phyloP scores from a whole-genome alignment of 1,139 yeast species.

The Eremothecium cymbalariae region DNA sequence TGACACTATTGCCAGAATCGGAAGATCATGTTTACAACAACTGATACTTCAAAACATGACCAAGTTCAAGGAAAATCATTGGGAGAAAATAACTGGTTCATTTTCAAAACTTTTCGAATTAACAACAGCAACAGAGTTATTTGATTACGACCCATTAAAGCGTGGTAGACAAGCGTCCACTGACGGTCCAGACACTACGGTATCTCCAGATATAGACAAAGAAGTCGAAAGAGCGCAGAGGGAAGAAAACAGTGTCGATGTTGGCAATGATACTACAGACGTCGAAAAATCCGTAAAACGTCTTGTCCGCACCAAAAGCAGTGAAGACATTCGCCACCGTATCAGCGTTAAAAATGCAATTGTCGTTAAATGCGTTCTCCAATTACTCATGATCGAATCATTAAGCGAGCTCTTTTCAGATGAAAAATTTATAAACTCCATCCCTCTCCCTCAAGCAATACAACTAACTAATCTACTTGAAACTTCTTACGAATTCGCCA shows the following conservation, averaged over 20 bases:
- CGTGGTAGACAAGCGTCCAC: slow-evolving; percentile 26
- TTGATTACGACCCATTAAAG: slow-evolving; percentile 58
- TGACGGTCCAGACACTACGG: not conserved
- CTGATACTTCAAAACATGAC: slow-evolving; percentile 64
- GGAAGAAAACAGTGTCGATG: slow-evolving; percentile 32
- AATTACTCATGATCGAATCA: slow-evolving; percentile 79
- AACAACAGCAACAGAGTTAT: slow-evolving; percentile 82
- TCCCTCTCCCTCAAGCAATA: slow-evolving; percentile 59
- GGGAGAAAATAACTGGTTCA: slow-evolving; percentile 63
- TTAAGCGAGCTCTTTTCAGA: slow-evolving; percentile 68
- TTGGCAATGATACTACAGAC: slow-evolving; percentile 24
- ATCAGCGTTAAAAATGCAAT: slow-evolving; percentile 61
- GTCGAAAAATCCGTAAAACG: slow-evolving; percentile 16
- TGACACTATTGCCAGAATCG: slow-evolving; percentile 92
- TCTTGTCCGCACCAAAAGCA: slow-evolving; percentile 20
- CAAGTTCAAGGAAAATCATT: slow-evolving; percentile 57
- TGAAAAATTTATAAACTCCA: slow-evolving; percentile 56
- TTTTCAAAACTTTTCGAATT: slow-evolving; percentile 62
- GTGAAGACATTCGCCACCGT: slow-evolving; percentile 30
- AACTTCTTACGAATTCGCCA: slow-evolving; percentile 72
- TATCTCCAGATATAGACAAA: slow-evolving; percentile 18
- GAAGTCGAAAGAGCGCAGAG: slow-evolving; percentile 29
- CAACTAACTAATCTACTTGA: slow-evolving; percentile 53
- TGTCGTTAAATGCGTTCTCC: slow-evolving; percentile 87
- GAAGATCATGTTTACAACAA: slow-evolving; percentile 78